Evolutionary conservation across 2,329 filamentous ascomycete genomes (phyloP).

Genomic region (Sporothrix mexicana): DNA sequence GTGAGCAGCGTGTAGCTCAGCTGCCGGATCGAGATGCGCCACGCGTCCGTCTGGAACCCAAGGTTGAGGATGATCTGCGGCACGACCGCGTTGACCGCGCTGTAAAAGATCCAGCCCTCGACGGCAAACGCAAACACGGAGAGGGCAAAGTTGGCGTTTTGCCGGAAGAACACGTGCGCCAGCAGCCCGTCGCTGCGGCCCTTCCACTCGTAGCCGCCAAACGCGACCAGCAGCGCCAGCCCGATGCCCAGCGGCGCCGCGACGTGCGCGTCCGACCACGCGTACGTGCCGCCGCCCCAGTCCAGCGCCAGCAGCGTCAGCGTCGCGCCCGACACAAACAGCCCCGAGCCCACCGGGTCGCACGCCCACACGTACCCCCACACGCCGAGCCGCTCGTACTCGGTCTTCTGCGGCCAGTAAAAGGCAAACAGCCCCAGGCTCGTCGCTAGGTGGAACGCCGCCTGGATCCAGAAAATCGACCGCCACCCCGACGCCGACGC

Average conservation of each 20-base stretch:
- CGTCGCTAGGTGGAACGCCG: slow-evolving; percentile 57
- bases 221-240: slow-evolving; percentile 48
- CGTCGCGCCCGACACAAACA: slow-evolving; percentile 53
- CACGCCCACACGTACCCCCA: slow-evolving; percentile 53
- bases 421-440: slow-evolving; percentile 55
- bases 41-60: slow-evolving; percentile 54
- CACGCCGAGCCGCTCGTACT: slow-evolving; percentile 45
- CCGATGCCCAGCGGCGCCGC: slow-evolving; percentile 51
- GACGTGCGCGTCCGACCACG: slow-evolving; percentile 49
- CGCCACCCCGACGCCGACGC: slow-evolving; percentile 56
- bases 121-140: slow-evolving; percentile 62
- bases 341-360: slow-evolving; percentile 54
- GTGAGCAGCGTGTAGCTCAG: slow-evolving; percentile 51
- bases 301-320: slow-evolving; percentile 53
- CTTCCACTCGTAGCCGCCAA: slow-evolving; percentile 58
- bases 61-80: slow-evolving; percentile 57
- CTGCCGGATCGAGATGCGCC: slow-evolving; percentile 56
- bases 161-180: slow-evolving; percentile 61
- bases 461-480: slow-evolving; percentile 65
- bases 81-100: slow-evolving; percentile 57
- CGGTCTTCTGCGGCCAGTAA: slow-evolving; percentile 54
- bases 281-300: slow-evolving; percentile 53
- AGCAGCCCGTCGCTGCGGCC: slow-evolving; percentile 60
- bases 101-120: slow-evolving; percentile 65
- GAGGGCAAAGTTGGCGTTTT: slow-evolving; percentile 60